Conservation (phyloP, 495 filamentous ascomycete species). For the Chaetomium fimeti region DNA sequence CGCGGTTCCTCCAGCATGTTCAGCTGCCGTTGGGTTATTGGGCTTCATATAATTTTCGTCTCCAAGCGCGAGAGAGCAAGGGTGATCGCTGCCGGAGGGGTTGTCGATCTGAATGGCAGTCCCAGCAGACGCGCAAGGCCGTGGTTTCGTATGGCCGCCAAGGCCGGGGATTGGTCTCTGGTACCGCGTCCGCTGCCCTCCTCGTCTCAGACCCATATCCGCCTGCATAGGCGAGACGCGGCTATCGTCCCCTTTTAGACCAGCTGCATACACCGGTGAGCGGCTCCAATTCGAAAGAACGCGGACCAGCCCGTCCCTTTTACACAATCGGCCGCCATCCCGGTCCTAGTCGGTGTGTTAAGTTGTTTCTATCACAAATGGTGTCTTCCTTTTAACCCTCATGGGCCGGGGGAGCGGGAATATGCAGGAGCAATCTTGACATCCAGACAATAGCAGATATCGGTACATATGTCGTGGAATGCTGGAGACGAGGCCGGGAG, state of each 20-base stretch:
- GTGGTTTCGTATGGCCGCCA: slow-evolving; percentile 11
- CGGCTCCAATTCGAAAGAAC: slow-evolving; percentile 24
- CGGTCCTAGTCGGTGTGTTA: not conserved
- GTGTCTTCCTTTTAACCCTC: not conserved
- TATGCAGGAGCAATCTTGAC: not conserved
- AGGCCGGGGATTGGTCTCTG: slow-evolving; percentile 11
- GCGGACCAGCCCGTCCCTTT: slow-evolving; percentile 29
- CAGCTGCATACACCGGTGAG: slow-evolving; percentile 36
- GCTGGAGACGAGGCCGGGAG: not conserved
- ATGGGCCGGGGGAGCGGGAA: not conserved
- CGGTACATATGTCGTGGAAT: not conserved
- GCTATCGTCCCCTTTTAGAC: slow-evolving; percentile 20
- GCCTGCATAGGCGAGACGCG: slow-evolving; percentile 28
- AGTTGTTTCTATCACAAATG: not conserved
- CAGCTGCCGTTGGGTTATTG: not conserved
- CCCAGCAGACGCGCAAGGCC: slow-evolving; percentile 1
- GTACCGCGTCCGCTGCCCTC: slow-evolving; percentile 9
- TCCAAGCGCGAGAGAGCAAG: not conserved
- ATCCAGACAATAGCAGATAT: not conserved
- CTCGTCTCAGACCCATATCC: slow-evolving; percentile 8
- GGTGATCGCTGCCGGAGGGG: not conserved
- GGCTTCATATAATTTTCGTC: not conserved
- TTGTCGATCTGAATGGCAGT: not conserved
- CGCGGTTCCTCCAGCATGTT: not conserved
- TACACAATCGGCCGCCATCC: not conserved